Conservation (phyloP, 2,329 filamentous ascomycete genomes). For the Dactylonectria estremocensis region DNA sequence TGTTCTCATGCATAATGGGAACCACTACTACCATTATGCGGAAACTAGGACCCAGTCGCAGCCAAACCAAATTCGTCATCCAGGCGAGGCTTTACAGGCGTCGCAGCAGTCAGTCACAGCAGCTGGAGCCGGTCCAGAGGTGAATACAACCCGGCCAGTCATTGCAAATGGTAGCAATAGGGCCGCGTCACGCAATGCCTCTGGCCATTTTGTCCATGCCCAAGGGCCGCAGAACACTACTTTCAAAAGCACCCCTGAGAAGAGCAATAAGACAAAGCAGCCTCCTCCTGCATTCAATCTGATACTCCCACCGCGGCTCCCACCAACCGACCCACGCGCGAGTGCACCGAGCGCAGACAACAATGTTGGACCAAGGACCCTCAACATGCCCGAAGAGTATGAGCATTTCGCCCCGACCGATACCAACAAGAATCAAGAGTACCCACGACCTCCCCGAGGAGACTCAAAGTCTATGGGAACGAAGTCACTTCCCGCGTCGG, state of each 20-base stretch:
- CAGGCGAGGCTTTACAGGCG: conserved; percentile 46
- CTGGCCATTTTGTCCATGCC: too few species aligned
- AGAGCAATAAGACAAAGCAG: conserved; percentile 24
- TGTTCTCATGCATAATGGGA: conserved; percentile 37
- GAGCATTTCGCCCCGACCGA: conserved; percentile 42
- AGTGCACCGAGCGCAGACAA: conserved; percentile 4
- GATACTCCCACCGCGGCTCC: conserved; percentile 4
- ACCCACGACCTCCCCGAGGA: conserved; percentile 32
- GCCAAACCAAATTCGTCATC: conserved; percentile 1
- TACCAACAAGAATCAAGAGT: conserved; percentile 26
- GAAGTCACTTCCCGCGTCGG: conserved; percentile 43
- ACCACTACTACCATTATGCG: conserved; percentile 47
- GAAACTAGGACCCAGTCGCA: not conserved
- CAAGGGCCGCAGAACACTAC: not conserved
- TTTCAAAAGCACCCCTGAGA: conserved; percentile 6
- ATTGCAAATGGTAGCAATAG: conserved; percentile 34
- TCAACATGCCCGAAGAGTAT: conserved; percentile 25
- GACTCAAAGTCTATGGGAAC: conserved; percentile 31
- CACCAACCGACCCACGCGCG: not conserved
- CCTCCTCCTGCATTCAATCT: conserved; percentile 3
- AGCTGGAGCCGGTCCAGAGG: conserved; percentile 29
- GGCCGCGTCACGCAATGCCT: not conserved
- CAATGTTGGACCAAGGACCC: conserved; percentile 8
- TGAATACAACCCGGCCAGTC: conserved; percentile 13
- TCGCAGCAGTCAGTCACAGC: conserved; percentile 50